Evolutionary conservation across 2,329 filamentous ascomycete genomes (phyloP).

Genomic region (Cylindrodendrum hubeiense): DNA sequence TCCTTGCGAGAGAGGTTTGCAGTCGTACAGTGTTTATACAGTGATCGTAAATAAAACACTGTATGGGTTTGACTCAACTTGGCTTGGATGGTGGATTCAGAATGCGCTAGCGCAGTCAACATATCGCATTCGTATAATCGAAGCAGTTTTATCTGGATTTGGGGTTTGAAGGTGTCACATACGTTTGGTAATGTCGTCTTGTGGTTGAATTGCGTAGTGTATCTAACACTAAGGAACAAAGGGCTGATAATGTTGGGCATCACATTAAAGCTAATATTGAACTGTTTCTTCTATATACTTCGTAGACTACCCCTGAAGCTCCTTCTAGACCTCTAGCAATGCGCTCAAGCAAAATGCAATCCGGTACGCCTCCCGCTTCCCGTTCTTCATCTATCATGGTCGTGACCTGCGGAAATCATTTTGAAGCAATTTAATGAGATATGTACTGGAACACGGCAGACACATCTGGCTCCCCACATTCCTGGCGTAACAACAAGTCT

Average conservation of each 20-base stretch:
- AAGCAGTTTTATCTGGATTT: too few relatives aligned
- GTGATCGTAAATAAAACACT: neutral
- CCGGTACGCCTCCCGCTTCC: neutral
- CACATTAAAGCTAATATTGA: too few relatives aligned
- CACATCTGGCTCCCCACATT: slow-evolving; percentile 81
- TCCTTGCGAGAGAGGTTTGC: slow-evolving; percentile 3
- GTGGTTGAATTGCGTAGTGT: neutral
- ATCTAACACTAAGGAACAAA: neutral
- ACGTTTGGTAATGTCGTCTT: neutral
- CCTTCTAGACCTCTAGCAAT: neutral
- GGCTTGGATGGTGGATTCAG: neutral
- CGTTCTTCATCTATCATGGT: neutral
- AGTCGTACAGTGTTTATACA: neutral
- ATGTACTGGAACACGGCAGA: slow-evolving; percentile 99
- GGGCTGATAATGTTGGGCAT: neutral
- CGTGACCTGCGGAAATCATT: neutral
- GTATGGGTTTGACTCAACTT: neutral
- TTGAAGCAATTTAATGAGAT: slow-evolving; percentile 72
- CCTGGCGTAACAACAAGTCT: slow-evolving; percentile 90
- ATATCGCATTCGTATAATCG: neutral
- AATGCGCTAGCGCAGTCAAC: neutral
- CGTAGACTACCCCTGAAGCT: neutral
- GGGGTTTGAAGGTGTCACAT: neutral
- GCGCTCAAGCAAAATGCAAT: neutral
- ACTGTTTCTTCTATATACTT: too few relatives aligned